Conservation (phyloP, 371 early-diverging fungal species). For the Umbelopsis sp. region DNA sequence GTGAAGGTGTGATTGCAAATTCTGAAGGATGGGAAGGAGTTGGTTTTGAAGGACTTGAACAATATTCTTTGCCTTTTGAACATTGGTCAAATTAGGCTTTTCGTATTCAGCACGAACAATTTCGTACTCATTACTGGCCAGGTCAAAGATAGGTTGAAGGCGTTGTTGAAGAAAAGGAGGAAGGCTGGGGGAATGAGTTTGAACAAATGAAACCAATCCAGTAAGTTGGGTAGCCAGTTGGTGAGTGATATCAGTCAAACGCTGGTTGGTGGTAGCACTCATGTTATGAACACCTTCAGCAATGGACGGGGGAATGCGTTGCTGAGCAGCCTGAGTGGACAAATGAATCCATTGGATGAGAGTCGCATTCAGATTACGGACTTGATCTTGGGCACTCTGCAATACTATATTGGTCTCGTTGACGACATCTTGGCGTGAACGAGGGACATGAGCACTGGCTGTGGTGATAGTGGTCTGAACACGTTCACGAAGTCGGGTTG, state of each 20-base stretch:
- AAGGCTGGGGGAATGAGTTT: conserved; percentile 44
- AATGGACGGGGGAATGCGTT: conserved; percentile 34
- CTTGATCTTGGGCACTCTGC: conserved; percentile 30
- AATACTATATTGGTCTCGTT: conserved; percentile 25
- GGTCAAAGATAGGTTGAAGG: conserved; percentile 40
- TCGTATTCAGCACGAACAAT: conserved; percentile 44
- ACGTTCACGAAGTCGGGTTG: conserved; percentile 36
- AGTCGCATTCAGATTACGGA: conserved; percentile 28
- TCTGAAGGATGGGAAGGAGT: conserved; percentile 56
- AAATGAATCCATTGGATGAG: conserved; percentile 37
- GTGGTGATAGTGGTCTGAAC: conserved; percentile 33
- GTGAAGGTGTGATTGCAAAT: conserved; percentile 40
- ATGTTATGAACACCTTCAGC: conserved; percentile 24
- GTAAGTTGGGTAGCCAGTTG: conserved; percentile 35
- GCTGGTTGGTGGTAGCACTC: conserved; percentile 25
- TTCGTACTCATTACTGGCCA: conserved; percentile 49
- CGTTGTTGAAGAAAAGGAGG: conserved; percentile 56
- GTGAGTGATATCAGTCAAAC: conserved; percentile 29
- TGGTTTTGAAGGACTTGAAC: conserved; percentile 52
- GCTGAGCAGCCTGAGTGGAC: conserved; percentile 32
- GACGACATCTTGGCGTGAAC: conserved; percentile 36
- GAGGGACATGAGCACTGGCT: conserved; percentile 30
- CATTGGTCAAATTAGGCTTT: conserved; percentile 49
- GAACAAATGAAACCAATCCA: conserved; percentile 42
- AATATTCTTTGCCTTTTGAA: conserved; percentile 58